phyloP scores from a whole-genome alignment of 768 basidiomycete genomes.

The Suillus paluster region DNA sequence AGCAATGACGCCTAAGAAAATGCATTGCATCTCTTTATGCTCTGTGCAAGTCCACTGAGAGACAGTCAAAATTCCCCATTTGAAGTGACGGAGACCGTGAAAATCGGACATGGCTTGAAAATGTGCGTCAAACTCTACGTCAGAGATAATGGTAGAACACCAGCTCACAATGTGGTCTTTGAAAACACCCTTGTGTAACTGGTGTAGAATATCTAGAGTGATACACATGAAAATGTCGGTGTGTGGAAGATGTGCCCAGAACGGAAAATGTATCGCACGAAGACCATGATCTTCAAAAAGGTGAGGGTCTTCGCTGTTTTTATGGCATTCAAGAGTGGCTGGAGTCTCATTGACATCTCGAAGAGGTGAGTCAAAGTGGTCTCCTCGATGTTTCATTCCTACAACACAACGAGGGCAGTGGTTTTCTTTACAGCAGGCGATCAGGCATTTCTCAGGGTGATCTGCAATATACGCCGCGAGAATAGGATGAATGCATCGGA shows the following conservation, averaged over 20 bases:
- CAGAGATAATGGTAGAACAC: slow-evolving; percentile 23
- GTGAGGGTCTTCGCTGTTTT: not conserved
- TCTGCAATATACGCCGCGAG: slow-evolving; percentile 18
- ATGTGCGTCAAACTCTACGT: slow-evolving; percentile 16
- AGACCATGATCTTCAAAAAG: slow-evolving; percentile 20
- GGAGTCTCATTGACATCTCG: not conserved
- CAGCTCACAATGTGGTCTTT: slow-evolving; percentile 47
- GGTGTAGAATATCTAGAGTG: slow-evolving; percentile 50
- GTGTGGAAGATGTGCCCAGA: slow-evolving; percentile 17
- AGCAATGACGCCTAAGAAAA: too few species aligned
- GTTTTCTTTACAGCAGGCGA: slow-evolving; percentile 16
- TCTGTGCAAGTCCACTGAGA: too few species aligned
- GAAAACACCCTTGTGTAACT: slow-evolving; percentile 52
- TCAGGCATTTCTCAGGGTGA: slow-evolving; percentile 21
- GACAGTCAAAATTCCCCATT: too few species aligned
- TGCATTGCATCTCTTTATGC: too few species aligned
- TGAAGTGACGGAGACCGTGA: not conserved
- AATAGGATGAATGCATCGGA: slow-evolving; percentile 17
- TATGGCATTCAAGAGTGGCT: not conserved
- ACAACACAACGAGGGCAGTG: slow-evolving; percentile 13
- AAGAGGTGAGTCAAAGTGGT: not conserved
- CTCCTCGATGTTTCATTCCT: not conserved
- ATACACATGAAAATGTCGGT: slow-evolving; percentile 37
- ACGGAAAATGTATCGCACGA: slow-evolving; percentile 16
- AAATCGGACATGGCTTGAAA: slow-evolving; percentile 16